Conservation (phyloP, 2,329 filamentous ascomycete genomes). For the Nigrospora osmanthi region DNA sequence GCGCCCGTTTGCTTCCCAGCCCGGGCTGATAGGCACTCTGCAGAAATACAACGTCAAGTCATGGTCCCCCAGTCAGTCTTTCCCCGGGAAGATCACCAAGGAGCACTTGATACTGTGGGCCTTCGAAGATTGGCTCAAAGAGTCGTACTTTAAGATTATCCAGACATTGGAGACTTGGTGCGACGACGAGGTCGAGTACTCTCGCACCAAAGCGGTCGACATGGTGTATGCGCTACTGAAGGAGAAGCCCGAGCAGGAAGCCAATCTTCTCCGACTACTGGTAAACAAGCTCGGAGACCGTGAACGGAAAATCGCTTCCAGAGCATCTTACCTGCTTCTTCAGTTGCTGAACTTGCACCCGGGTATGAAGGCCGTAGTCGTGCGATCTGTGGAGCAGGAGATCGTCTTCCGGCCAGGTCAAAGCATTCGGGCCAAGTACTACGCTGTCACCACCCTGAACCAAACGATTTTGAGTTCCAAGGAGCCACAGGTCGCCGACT, state of each 20-base stretch:
- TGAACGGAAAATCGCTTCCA: conserved; percentile 90
- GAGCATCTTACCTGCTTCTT: conserved; percentile 86
- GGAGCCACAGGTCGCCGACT: conserved; percentile 73
- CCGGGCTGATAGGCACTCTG: conserved; percentile 64
- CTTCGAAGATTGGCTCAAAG: conserved; percentile 93
- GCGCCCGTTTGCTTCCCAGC: conserved; percentile 71
- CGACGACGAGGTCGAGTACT: conserved; percentile 91
- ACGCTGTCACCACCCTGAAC: conserved; percentile 92
- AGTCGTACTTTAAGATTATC: conserved; percentile 85
- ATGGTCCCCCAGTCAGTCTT: conserved; percentile 62
- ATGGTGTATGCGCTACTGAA: conserved; percentile 88
- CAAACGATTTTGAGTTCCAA: conserved; percentile 86
- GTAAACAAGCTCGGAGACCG: conserved; percentile 97
- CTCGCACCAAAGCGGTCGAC: conserved; percentile 77
- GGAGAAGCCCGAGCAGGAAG: conserved; percentile 95
- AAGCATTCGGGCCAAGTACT: conserved; percentile 84
- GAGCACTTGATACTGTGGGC: conserved; percentile 80
- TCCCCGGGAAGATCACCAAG: conserved; percentile 69
- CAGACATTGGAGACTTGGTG: conserved; percentile 90
- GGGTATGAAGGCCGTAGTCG: conserved; percentile 85
- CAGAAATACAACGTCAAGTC: conserved; percentile 46
- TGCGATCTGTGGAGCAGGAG: conserved; percentile 79
- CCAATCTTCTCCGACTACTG: conserved; percentile 81
- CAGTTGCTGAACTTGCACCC: conserved; percentile 86
- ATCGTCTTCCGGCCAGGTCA: conserved; percentile 82